phyloP scores from a whole-genome alignment of 108 stramenopile species.

The Nannochloropsis oceanica region DNA sequence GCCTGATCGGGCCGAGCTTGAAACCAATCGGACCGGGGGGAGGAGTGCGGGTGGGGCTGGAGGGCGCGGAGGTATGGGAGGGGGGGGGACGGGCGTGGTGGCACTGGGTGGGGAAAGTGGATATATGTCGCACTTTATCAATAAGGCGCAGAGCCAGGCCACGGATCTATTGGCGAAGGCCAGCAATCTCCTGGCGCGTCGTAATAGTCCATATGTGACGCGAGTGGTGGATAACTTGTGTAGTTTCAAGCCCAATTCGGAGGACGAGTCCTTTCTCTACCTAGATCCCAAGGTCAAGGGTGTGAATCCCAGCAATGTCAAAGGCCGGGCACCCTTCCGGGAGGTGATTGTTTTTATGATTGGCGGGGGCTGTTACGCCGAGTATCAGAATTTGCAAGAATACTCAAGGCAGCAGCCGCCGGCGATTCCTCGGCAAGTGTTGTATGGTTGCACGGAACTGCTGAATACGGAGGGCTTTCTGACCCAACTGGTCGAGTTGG shows the following conservation, averaged over 20 bases:
- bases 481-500: slow-evolving; percentile 25
- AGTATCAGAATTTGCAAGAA: slow-evolving; percentile 90
- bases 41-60: slow-evolving; percentile 25
- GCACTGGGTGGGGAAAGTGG: slow-evolving; percentile 4
- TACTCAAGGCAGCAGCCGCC: background rate
- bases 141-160: slow-evolving; percentile 61
- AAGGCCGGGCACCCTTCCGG: slow-evolving; percentile 11
- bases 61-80: background rate
- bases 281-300: slow-evolving; percentile 76
- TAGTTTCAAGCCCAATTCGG: slow-evolving; percentile 65
- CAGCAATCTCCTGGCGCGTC: slow-evolving; percentile 54
- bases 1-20: slow-evolving; percentile 44
- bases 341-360: slow-evolving; percentile 85
- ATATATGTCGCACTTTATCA: slow-evolving; percentile 62
- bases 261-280: slow-evolving; percentile 84
- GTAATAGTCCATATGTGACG: slow-evolving; percentile 68
- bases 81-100: background rate
- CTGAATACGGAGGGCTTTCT: slow-evolving; percentile 28
- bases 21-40: slow-evolving; percentile 41
- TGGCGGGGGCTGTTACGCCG: slow-evolving; percentile 88
- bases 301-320: slow-evolving; percentile 12
- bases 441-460: slow-evolving; percentile 86
- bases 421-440: slow-evolving; percentile 50
- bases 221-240: slow-evolving; percentile 77
- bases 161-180: slow-evolving; percentile 81